Conservation (phyloP, 345 rosid genomes). For the Eucalyptus erythrocorys region DNA sequence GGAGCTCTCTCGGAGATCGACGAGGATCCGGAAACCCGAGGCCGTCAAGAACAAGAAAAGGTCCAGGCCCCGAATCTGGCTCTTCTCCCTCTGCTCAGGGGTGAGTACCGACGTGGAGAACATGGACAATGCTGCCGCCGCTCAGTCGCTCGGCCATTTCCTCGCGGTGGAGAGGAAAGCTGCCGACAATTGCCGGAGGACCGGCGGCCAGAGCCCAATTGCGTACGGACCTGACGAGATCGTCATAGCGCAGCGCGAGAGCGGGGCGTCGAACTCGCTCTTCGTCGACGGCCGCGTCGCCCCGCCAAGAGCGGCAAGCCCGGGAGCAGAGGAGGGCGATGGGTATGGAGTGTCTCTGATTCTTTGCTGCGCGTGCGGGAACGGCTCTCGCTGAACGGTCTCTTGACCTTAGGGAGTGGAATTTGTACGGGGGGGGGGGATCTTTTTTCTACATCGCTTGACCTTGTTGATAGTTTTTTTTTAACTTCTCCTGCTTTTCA, state of each 20-base stretch:
- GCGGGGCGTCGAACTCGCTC: conserved; percentile 15
- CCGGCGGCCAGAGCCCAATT: conserved; percentile 1
- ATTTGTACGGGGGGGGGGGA: not conserved
- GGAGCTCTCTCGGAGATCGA: conserved; percentile 41
- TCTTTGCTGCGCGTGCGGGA: not conserved
- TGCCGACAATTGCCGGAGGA: conserved; percentile 13
- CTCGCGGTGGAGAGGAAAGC: conserved; percentile 43
- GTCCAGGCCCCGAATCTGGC: conserved; percentile 20
- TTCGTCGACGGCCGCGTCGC: conserved; percentile 2
- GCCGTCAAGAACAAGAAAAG: conserved; percentile 1
- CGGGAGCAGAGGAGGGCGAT: not conserved
- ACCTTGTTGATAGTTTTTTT: not conserved
- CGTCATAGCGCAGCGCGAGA: conserved; percentile 1
- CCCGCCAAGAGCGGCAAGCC: not conserved
- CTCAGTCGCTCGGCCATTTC: conserved; percentile 37
- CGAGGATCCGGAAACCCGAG: conserved; percentile 15
- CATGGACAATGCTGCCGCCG: not conserved
- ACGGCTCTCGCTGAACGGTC: not conserved
- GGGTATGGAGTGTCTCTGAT: not conserved
- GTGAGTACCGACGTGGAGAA: conserved; percentile 18
- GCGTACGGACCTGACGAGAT: not conserved
- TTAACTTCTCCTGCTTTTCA: not conserved
- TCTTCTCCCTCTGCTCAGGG: conserved; percentile 36
- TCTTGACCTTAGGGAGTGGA: not conserved
- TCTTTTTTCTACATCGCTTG: not conserved